Conservation (phyloP, 495 filamentous ascomycete species). For the Penicillium waksmanii region DNA sequence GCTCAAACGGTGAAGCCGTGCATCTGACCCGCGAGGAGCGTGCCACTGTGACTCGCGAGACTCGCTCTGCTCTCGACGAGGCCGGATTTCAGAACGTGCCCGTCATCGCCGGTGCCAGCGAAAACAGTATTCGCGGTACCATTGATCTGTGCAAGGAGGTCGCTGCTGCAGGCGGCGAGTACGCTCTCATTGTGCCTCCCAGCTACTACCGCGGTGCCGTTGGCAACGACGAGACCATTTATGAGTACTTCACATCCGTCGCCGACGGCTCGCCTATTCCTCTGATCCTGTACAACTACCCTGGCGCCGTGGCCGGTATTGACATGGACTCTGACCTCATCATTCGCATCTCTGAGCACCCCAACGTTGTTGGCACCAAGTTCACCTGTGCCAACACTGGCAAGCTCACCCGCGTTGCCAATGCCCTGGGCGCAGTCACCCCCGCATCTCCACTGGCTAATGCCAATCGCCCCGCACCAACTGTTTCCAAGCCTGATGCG, state of each 20-base stretch:
- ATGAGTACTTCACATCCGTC: slow-evolving; percentile 75
- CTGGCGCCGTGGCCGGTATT: slow-evolving; percentile 86
- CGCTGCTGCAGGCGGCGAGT: slow-evolving; percentile 74
- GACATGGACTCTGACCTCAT: slow-evolving; percentile 91
- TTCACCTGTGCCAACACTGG: slow-evolving; percentile 92
- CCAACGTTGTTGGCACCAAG: slow-evolving; percentile 85
- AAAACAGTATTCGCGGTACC: slow-evolving; percentile 77
- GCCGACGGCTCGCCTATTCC: slow-evolving; percentile 76
- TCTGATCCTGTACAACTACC: slow-evolving; percentile 90
- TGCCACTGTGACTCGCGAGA: slow-evolving; percentile 73
- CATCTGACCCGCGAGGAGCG: slow-evolving; percentile 79
- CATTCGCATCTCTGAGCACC: slow-evolving; percentile 77
- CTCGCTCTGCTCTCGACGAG: slow-evolving; percentile 79
- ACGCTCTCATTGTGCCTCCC: slow-evolving; percentile 76
- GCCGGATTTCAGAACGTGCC: slow-evolving; percentile 76
- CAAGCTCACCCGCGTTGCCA: slow-evolving; percentile 83
- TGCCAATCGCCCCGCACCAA: slow-evolving; percentile 25
- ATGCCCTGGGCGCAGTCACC: slow-evolving; percentile 72
- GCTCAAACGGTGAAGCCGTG: slow-evolving; percentile 87
- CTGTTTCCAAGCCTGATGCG: slow-evolving; percentile 40
- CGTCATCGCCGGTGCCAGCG: slow-evolving; percentile 80
- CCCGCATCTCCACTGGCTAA: slow-evolving; percentile 49
- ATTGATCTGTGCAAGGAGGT: slow-evolving; percentile 73
- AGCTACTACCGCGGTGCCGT: slow-evolving; percentile 82
- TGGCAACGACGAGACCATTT: slow-evolving; percentile 72